phyloP scores from a whole-genome alignment of 805 yeast genomes.

The Kluyveromyces aestuarii region DNA sequence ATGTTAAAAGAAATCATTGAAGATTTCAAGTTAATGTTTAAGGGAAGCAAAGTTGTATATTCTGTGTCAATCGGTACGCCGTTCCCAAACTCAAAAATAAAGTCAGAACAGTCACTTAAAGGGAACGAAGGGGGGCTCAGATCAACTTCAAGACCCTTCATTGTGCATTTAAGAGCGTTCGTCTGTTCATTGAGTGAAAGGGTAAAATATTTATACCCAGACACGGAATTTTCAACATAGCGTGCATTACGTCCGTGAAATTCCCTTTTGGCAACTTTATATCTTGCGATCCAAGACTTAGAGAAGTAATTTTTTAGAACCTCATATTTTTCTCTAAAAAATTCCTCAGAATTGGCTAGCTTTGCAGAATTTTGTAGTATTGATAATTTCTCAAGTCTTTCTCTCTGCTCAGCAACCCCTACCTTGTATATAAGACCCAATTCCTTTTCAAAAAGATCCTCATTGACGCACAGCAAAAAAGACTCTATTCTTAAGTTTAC shows the following conservation, averaged over 20 bases:
- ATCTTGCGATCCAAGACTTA: conserved; percentile 32
- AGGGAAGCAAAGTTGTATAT: conserved; percentile 48
- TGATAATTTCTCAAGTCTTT: conserved; percentile 34
- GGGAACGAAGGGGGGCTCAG: conserved; percentile 27
- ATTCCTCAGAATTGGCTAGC: neutral
- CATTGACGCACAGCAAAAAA: conserved; percentile 44
- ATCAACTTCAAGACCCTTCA: conserved; percentile 17
- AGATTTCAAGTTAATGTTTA: conserved; percentile 38
- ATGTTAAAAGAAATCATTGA: conserved; percentile 36
- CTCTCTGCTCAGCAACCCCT: conserved; percentile 49
- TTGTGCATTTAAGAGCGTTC: conserved; percentile 7
- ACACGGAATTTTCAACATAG: neutral
- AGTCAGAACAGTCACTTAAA: conserved; percentile 22
- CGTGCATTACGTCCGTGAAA: conserved; percentile 21
- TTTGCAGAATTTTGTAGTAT: conserved; percentile 16
- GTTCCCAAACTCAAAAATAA: conserved; percentile 34
- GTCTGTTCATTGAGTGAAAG: neutral
- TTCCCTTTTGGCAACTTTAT: conserved; percentile 21
- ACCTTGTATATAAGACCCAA: conserved; percentile 47
- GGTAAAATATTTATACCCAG: neutral
- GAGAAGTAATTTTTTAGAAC: conserved; percentile 30
- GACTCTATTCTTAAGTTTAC: conserved; percentile 34
- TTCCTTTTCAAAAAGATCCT: conserved; percentile 58
- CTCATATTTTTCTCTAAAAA: conserved; percentile 6
- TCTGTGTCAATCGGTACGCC: conserved; percentile 43